These are phyloP conservation scores for Plasmodium inui DNA, from an alignment of 169 alveolate species.

Conservation along the genomic window DNA sequence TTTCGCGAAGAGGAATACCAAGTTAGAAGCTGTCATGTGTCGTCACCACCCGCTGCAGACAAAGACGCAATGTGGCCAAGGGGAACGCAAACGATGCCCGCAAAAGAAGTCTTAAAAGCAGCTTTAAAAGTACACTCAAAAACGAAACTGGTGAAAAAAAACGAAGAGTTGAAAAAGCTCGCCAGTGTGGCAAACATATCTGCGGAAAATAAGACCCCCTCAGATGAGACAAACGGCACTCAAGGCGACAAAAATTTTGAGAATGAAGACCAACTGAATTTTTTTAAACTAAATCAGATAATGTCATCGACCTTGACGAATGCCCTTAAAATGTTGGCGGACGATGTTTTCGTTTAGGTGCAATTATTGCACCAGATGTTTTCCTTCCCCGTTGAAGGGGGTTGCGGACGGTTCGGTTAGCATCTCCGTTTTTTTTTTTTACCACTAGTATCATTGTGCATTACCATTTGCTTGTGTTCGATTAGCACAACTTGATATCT, in stretches of 20 bases:
- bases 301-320: conserved; percentile 41
- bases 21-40: background rate
- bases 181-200: background rate
- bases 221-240: background rate
- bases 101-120: background rate
- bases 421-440: background rate
- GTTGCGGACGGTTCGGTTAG: background rate
- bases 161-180: background rate
- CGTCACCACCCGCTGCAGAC: background rate
- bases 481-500: background rate
- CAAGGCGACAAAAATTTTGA: background rate
- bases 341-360: conserved; percentile 23
- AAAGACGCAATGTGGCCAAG: background rate
- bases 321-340: conserved; percentile 44
- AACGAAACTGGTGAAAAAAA: conserved; percentile 25
- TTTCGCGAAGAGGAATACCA: background rate
- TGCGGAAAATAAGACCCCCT: background rate
- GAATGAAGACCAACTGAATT: conserved; percentile 20
- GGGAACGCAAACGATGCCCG: background rate
- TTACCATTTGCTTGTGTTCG: background rate
- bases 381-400: background rate
- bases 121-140: background rate
- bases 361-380: background rate
- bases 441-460: background rate
- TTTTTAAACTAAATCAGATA: conserved; percentile 35